Conservation (phyloP, 306 rosid species). For the Quercus wislizeni region DNA sequence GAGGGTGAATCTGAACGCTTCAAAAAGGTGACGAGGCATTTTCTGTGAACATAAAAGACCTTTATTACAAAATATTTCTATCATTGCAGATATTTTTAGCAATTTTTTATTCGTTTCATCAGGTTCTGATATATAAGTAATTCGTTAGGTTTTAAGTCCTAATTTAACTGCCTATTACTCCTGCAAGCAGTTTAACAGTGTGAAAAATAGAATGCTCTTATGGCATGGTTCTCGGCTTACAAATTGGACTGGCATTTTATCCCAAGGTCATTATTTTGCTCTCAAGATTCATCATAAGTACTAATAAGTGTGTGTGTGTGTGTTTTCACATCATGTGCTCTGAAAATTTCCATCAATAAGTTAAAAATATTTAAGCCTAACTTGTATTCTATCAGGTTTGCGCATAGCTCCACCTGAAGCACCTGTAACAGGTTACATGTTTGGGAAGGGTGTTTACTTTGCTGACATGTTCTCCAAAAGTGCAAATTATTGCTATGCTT, state of each 20-base stretch:
- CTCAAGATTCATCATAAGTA: conserved; percentile 1
- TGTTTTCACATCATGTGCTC: background rate
- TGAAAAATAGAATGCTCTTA: conserved; percentile 79
- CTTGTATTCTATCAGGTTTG: conserved; percentile 51
- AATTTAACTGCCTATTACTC: conserved; percentile 1
- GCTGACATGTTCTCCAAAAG: conserved; percentile 99
- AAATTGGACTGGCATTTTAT: conserved; percentile 96
- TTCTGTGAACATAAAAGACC: conserved; percentile 1
- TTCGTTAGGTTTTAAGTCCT: conserved; percentile 13
- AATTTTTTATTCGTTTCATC: background rate
- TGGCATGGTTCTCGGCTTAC: conserved; percentile 99
- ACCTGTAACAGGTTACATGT: conserved; percentile 94
- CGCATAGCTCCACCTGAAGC: conserved; percentile 99
- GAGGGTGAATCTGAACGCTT: conserved; percentile 73
- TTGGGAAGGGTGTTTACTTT: conserved; percentile 94
- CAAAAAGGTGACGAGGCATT: conserved; percentile 53
- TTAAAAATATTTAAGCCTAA: conserved; percentile 16
- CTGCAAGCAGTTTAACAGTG: conserved; percentile 57
- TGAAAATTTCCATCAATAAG: conserved; percentile 13
- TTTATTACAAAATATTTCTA: conserved; percentile 6
- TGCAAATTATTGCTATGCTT: conserved; percentile 87
- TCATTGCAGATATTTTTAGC: background rate
- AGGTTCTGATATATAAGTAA: conserved; percentile 1
- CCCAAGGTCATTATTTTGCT: conserved; percentile 65
- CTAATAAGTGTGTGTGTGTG: conserved; percentile 7